phyloP scores from a whole-genome alignment of 257 asterid genomes.

The Nicotiana noctiflora region DNA sequence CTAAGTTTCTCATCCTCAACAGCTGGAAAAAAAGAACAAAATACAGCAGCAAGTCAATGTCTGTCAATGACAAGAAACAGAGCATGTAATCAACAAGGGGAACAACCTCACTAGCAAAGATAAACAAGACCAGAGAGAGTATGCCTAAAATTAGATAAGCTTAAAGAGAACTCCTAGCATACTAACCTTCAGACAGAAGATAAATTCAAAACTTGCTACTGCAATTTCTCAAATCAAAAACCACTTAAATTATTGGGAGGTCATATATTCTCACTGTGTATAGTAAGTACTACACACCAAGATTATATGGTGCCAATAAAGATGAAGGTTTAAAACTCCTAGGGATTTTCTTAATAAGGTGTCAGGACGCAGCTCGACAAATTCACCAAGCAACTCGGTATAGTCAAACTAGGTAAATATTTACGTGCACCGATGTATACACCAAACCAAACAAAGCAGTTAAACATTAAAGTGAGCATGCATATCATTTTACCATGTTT shows the following conservation, averaged over 20 bases:
- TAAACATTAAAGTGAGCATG: no score
- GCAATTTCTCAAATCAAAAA: background rate
- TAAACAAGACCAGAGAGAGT: background rate
- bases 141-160: background rate
- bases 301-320: background rate
- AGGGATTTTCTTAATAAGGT: background rate
- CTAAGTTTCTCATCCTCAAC: constrained; percentile 35
- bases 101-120: background rate
- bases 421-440: no score
- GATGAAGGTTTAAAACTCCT: background rate
- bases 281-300: background rate
- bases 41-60: background rate
- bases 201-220: no score
- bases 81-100: constrained; percentile 6
- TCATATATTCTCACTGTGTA: background rate
- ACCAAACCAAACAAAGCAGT: no score
- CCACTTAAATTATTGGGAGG: background rate
- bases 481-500: no score
- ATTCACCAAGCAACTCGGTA: background rate
- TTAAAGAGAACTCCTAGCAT: background rate
- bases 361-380: background rate
- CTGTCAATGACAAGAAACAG: background rate
- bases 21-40: constrained; percentile 33
- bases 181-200: no score
- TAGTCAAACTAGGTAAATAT: background rate